Evolutionary conservation across 176 grass and related monocot genomes (phyloP), one percentile per base, ranked within the genome.

Genomic region (Aegilops tauschii): DNA sequence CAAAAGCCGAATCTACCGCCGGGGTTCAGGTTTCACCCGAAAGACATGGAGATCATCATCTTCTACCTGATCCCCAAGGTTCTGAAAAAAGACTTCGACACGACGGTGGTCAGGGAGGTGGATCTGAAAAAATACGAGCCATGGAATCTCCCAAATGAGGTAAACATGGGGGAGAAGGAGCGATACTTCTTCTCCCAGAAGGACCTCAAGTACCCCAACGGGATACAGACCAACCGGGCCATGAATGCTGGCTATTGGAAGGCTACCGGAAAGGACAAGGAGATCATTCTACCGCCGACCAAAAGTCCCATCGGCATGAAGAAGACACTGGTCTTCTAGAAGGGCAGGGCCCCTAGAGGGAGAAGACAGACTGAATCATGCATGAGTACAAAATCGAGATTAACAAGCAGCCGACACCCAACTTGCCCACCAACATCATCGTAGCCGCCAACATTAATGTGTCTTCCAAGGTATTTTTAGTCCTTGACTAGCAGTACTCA

Each of bases 71-170:
- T 36, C 1, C 86, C 85, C 21, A 94, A 92, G 86, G 90, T 91
- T 12, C 21, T 44, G 2, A 62, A 89, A 4, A 69, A 14, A 1
- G 20, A 6, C 35, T 94, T 94, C 45, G 80, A 17, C 45, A 54
- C 82, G 40, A 75, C 3, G 7, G 86, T 86, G 34, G 77, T 97
- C 3, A 83, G 77, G 31, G 94, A 92, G 21, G 88, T 86, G 3
- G 83, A 94, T 40, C 35, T 97, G 11, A 92, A 92, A 36, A 97
- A 85, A 83, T 92, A 21, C 4, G 94, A 97, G 67, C 92, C 90
- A 69, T 97, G 94, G 92, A 90, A 97, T 7, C 86, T 97, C 20
- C 88, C 90, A 6, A 87, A 12, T 1, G 56, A 89, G 28, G 92
- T 81, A 0, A 94, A 85, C 66, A 87, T 89, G 81, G 92, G 84